These are phyloP conservation scores for Margaritispora aquatica DNA, from an alignment of 495 filamentous ascomycete species.

Conservation along the genomic window DNA sequence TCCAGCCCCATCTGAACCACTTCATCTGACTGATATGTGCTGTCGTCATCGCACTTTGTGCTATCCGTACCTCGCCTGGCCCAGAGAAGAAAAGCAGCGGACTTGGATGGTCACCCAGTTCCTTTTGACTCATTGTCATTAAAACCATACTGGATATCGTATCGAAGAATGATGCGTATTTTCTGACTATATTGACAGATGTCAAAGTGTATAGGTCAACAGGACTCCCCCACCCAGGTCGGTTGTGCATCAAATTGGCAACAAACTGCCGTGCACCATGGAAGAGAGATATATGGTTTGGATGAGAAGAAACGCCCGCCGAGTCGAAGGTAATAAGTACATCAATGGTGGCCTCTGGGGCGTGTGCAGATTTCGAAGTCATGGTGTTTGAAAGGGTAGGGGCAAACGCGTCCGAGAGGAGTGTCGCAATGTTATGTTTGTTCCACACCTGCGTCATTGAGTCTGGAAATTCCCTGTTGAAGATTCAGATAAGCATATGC, in stretches of 20 bases:
- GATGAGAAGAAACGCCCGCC: slow-evolving; percentile 73
- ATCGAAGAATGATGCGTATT: slow-evolving; percentile 77
- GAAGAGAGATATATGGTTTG: slow-evolving; percentile 86
- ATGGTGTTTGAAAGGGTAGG: slow-evolving; percentile 43
- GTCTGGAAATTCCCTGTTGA: slow-evolving; percentile 65
- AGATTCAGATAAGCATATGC: neutral
- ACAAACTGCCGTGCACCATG: slow-evolving; percentile 73
- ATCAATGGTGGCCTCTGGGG: slow-evolving; percentile 62
- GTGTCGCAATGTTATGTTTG: slow-evolving; percentile 53
- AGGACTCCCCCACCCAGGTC: slow-evolving; percentile 61
- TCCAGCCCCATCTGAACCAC: slow-evolving; percentile 98
- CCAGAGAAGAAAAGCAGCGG: slow-evolving; percentile 66
- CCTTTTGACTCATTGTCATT: slow-evolving; percentile 32
- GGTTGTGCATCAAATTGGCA: slow-evolving; percentile 51
- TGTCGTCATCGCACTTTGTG: slow-evolving; percentile 77
- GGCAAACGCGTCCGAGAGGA: slow-evolving; percentile 65
- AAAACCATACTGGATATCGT: slow-evolving; percentile 54
- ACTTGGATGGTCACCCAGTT: slow-evolving; percentile 36
- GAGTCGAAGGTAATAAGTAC: slow-evolving; percentile 83
- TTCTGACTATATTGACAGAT: slow-evolving; percentile 61
- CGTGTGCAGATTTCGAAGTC: slow-evolving; percentile 26
- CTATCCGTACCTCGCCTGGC: slow-evolving; percentile 52
- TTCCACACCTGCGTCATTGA: slow-evolving; percentile 77
- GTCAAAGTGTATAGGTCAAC: slow-evolving; percentile 80
- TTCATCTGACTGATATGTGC: slow-evolving; percentile 95